Conservation (phyloP, 495 filamentous ascomycete species). For the Astrocystis sublimbata region DNA sequence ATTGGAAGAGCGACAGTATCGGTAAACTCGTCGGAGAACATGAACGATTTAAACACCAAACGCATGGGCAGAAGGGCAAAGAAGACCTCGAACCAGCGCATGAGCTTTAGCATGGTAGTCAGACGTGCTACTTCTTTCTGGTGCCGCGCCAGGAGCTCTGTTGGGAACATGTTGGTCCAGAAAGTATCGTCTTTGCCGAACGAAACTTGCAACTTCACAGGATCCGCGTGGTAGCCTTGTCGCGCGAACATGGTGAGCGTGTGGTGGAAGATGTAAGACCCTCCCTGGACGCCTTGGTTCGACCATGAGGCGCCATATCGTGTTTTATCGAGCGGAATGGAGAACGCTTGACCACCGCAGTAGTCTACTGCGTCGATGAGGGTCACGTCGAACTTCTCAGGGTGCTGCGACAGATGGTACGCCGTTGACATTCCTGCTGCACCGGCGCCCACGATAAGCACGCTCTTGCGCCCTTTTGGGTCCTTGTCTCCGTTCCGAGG, state of each 20-base stretch:
- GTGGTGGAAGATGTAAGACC: slow-evolving; percentile 76
- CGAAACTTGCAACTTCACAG: slow-evolving; percentile 75
- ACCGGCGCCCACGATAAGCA: slow-evolving; percentile 64
- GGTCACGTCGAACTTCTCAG: slow-evolving; percentile 71
- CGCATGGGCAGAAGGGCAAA: slow-evolving; percentile 75
- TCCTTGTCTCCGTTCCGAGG: slow-evolving; percentile 15
- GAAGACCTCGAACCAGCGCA: slow-evolving; percentile 69
- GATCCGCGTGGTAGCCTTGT: slow-evolving; percentile 66
- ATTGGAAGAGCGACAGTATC: slow-evolving; percentile 71
- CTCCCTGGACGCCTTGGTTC: slow-evolving; percentile 85
- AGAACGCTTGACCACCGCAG: slow-evolving; percentile 80
- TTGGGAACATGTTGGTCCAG: slow-evolving; percentile 83
- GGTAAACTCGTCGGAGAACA: slow-evolving; percentile 72
- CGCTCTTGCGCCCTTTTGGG: slow-evolving; percentile 42
- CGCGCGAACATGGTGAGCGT: slow-evolving; percentile 75
- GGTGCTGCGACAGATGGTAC: slow-evolving; percentile 70
- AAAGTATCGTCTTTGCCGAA: slow-evolving; percentile 78
- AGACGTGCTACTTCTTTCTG: slow-evolving; percentile 68
- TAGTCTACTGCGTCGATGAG: slow-evolving; percentile 67
- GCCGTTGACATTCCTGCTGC: slow-evolving; percentile 77
- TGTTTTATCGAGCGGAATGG: slow-evolving; percentile 67
- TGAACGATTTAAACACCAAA: slow-evolving; percentile 65
- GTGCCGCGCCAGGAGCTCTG: slow-evolving; percentile 61
- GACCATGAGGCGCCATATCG: slow-evolving; percentile 73
- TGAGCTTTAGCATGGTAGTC: slow-evolving; percentile 54